A percentile compares a stretch with the other conserved stretches of the same genome.
phyloP scores from a whole-genome alignment of 2,329 filamentous ascomycete genomes.

The Diaporthe aspalathi region DNA sequence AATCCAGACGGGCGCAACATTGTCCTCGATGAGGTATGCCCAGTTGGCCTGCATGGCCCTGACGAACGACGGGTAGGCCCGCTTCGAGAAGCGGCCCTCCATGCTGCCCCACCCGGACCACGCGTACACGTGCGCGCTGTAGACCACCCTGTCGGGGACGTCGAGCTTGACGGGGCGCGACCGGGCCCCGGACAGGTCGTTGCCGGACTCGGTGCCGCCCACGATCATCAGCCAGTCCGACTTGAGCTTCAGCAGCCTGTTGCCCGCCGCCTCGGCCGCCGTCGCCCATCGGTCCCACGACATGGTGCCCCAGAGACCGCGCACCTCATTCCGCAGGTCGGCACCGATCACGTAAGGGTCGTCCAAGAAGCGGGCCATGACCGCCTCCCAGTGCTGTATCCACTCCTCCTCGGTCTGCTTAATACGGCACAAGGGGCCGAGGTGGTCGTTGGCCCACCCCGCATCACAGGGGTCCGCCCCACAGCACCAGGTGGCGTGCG shows the following conservation, averaged over 20 bases:
- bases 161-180: slow-evolving; percentile 68
- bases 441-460: slow-evolving; percentile 73
- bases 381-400: slow-evolving; percentile 73
- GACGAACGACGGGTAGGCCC: slow-evolving; percentile 71
- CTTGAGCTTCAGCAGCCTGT: slow-evolving; percentile 69
- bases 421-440: slow-evolving; percentile 69
- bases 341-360: slow-evolving; percentile 74
- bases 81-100: slow-evolving; percentile 69
- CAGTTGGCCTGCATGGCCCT: slow-evolving; percentile 73
- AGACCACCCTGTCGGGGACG: slow-evolving; percentile 68
- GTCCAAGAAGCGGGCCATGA: slow-evolving; percentile 69
- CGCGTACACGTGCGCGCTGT: slow-evolving; percentile 75
- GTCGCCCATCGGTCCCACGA: slow-evolving; percentile 72
- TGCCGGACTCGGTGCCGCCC: slow-evolving; percentile 75
- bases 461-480: slow-evolving; percentile 75
- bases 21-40: slow-evolving; percentile 70
- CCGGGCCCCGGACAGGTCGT: slow-evolving; percentile 69
- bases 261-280: slow-evolving; percentile 72
- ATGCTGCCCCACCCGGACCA: slow-evolving; percentile 77
- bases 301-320: slow-evolving; percentile 77
- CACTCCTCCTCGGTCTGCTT: slow-evolving; percentile 73
- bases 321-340: slow-evolving; percentile 76
- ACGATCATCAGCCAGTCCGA: slow-evolving; percentile 75
- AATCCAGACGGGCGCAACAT: slow-evolving; percentile 74
- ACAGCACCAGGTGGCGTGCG: slow-evolving; percentile 75